phyloP scores from a whole-genome alignment of 2,329 filamentous ascomycete genomes.

The Cytospora piceicola region DNA sequence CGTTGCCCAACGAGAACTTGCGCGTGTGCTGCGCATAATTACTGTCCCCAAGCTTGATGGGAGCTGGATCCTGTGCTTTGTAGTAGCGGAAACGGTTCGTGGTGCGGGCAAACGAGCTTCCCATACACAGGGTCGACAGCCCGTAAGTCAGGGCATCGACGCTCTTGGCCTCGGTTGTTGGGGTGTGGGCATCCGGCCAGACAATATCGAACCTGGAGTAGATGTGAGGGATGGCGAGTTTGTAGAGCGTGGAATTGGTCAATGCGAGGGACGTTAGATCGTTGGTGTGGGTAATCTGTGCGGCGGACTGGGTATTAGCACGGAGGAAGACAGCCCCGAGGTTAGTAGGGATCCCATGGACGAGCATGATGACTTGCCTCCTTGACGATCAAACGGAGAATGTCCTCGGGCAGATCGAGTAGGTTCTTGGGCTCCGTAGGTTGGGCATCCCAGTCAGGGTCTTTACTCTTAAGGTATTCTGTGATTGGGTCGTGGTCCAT shows the following conservation, averaged over 20 bases:
- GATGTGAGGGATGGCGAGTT: constrained; percentile 75
- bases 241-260: constrained; percentile 77
- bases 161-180: constrained; percentile 68
- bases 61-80: constrained; percentile 29
- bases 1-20: constrained; percentile 86
- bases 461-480: constrained; percentile 59
- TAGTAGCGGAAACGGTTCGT: constrained; percentile 41
- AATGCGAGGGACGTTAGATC: constrained; percentile 78
- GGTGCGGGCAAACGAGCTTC: constrained; percentile 51
- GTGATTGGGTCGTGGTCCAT: constrained; percentile 32
- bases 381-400: constrained; percentile 77
- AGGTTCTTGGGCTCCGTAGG: constrained; percentile 64
- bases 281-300: constrained; percentile 78
- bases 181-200: constrained; percentile 74
- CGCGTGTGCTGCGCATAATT: constrained; percentile 78
- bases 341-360: background rate
- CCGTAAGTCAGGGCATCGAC: constrained; percentile 86
- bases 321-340: constrained; percentile 12
- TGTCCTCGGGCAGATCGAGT: constrained; percentile 76
- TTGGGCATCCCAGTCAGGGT: constrained; percentile 67
- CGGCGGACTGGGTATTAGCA: constrained; percentile 13
- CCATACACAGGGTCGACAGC: constrained; percentile 77
- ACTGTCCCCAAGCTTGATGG: constrained; percentile 50
- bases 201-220: constrained; percentile 88
- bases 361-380: constrained; percentile 57